These are phyloP conservation scores for Phytophthora pseudosyringae DNA, from an alignment of 352 stramenopile species.

Conservation along the genomic window DNA sequence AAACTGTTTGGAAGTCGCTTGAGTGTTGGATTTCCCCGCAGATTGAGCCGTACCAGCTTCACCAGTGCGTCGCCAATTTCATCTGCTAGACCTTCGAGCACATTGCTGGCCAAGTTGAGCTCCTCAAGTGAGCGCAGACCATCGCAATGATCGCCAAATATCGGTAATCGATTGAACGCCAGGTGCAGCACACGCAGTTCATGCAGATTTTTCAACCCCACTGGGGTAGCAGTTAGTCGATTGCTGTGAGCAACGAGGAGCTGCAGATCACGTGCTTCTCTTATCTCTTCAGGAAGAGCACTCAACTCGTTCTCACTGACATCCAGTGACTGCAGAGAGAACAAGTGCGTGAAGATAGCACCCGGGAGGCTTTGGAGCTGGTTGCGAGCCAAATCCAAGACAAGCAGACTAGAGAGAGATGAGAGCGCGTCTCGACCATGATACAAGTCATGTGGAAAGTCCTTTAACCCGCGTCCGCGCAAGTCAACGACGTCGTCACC, in stretches of 20 bases:
- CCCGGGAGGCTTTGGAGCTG: conserved; percentile 46
- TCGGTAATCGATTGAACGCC: conserved; percentile 48
- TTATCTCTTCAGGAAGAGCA: conserved; percentile 56
- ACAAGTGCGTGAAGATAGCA: conserved; percentile 64
- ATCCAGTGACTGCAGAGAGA: conserved; percentile 61
- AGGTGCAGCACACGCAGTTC: conserved; percentile 58
- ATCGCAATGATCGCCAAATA: conserved; percentile 55
- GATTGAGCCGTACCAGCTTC: conserved; percentile 40
- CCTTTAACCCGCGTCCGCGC: conserved; percentile 37
- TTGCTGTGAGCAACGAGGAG: conserved; percentile 62
- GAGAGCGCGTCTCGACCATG: conserved; percentile 59
- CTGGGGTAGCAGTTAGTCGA: conserved; percentile 41
- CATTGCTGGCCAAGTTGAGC: conserved; percentile 62
- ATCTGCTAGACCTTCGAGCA: conserved; percentile 44
- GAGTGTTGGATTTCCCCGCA: conserved; percentile 50
- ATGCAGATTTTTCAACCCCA: conserved; percentile 31
- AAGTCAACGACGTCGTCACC: conserved; percentile 63
- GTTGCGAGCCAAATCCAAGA: conserved; percentile 71
- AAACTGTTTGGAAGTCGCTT: conserved; percentile 52
- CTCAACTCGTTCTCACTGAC: conserved; percentile 60
- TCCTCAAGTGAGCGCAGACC: conserved; percentile 51
- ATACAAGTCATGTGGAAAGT: conserved; percentile 51
- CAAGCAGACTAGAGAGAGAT: conserved; percentile 66
- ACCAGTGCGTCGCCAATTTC: conserved; percentile 42
- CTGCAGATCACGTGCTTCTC: conserved; percentile 56